Base-by-base conservation (phyloP, 2,329 filamentous ascomycete species). In the Stemphylium beticola region DNA sequence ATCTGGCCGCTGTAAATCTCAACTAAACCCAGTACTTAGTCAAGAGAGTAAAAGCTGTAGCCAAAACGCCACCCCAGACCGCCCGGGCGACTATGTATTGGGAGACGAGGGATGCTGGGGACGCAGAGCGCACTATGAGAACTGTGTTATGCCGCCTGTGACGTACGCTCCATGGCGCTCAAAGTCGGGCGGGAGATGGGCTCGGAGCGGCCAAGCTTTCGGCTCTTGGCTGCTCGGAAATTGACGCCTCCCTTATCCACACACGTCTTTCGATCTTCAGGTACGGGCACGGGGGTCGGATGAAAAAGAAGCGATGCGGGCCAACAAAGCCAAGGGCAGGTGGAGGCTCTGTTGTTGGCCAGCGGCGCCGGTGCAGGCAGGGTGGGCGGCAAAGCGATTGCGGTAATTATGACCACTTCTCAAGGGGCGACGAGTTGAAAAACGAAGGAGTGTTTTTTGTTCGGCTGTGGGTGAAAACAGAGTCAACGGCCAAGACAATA, bases 181-280 rank as follows among this genome's bases (percentile, higher is more conserved):
- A 14, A 33, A 29, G 26, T 11, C 5, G 15, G n/a, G 53, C 56
- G 48, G 39, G 43, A 46, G 33, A 34, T 41, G 33, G 47, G 29
- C 44, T 45, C 49, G 44, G 45, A 53, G 41, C 29, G 33, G 60
- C 60, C 60, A 62, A 62, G 60, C 46, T 47, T 42, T 43, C 22
- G 55, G 39, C 31, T 51, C 52, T 48, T 55, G 52, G 52, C 48
- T 22, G 14, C 15, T 47, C 43, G 42, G 55, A 58, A 47, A 47
- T 58, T 58, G 52, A 49, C 51, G 34, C 41, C 41, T 51, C 39
- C 37, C 47, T 46, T 52, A 54, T 29, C 46, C 38, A 47, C 45
- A 15, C 32, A 12, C 9, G 18, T 26, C 39, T 31, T 7, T 47
- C 33, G 47, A 49, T 55, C 43, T 50, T 49, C 55, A 55, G 55